A percentile compares a stretch with the other conserved stretches of the same genome.
phyloP scores from a whole-genome alignment of 805 yeast species.

The Candida palmyrensis region DNA sequence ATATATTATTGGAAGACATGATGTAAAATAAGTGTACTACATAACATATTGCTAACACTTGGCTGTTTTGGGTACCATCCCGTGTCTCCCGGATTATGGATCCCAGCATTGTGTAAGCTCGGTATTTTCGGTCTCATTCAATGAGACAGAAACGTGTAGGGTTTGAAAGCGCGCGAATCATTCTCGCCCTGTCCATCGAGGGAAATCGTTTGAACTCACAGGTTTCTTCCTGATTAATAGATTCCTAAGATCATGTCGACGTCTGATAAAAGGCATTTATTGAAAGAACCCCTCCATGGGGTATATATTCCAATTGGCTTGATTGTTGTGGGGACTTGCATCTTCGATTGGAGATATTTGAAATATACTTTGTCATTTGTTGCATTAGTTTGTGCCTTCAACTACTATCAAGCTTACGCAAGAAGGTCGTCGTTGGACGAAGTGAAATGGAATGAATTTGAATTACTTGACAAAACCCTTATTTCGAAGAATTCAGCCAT shows the following conservation, averaged over 20 bases:
- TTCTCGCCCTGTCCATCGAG: neutral
- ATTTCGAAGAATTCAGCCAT: slow-evolving; percentile 68
- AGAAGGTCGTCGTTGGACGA: slow-evolving; percentile 42
- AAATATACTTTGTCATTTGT: slow-evolving; percentile 40
- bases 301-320: slow-evolving; percentile 65
- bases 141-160: no score
- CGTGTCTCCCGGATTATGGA: no score
- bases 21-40: no score
- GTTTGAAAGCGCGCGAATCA: no score
- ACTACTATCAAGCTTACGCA: slow-evolving; percentile 36
- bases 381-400: slow-evolving; percentile 26
- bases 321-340: slow-evolving; percentile 53
- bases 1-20: slow-evolving; percentile 1
- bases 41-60: no score
- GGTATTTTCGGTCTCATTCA: no score
- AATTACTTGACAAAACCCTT: slow-evolving; percentile 68
- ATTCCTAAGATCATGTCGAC: slow-evolving; percentile 16
- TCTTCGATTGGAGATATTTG: slow-evolving; percentile 47
- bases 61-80: no score
- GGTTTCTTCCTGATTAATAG: neutral
- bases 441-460: slow-evolving; percentile 59
- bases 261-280: slow-evolving; percentile 47
- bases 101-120: no score
- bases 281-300: slow-evolving; percentile 72
- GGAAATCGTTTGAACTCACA: neutral